Conservation (phyloP, 2,329 filamentous ascomycete species). For the Clarireedia homoeocarpa region DNA sequence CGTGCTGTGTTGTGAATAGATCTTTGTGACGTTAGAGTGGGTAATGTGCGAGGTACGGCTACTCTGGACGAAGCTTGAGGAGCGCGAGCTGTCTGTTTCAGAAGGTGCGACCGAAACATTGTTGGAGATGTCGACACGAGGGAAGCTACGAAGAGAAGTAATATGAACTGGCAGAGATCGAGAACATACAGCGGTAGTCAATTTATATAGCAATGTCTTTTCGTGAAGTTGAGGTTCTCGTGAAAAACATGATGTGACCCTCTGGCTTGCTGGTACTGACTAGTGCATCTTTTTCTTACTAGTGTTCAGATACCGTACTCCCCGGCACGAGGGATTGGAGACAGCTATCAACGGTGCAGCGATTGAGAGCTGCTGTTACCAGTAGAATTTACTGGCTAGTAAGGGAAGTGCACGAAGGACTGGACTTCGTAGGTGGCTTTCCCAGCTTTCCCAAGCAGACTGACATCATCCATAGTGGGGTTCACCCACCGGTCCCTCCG, state of each 20-base stretch:
- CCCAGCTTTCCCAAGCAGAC: neutral
- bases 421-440: neutral
- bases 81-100: slow-evolving; percentile 23
- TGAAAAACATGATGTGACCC: too few relatives aligned
- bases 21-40: slow-evolving; percentile 12
- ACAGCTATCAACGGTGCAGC: neutral
- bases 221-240: too few relatives aligned
- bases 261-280: too few relatives aligned
- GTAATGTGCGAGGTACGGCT: slow-evolving; percentile 13
- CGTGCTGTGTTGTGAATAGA: slow-evolving; percentile 17
- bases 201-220: too few relatives aligned
- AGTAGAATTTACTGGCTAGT: too few relatives aligned
- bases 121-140: neutral
- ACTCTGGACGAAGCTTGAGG: slow-evolving; percentile 15
- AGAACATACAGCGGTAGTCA: too few relatives aligned
- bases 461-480: slow-evolving; percentile 7
- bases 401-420: too few relatives aligned
- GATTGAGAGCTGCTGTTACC: too few relatives aligned
- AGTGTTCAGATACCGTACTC: neutral
- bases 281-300: too few relatives aligned
- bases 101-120: slow-evolving; percentile 27
- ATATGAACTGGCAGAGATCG: neutral
- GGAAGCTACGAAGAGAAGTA: neutral
- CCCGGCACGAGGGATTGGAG: neutral
- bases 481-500: too few relatives aligned